Conservation (phyloP, 805 yeast genomes). For the Candida tibetensis region DNA sequence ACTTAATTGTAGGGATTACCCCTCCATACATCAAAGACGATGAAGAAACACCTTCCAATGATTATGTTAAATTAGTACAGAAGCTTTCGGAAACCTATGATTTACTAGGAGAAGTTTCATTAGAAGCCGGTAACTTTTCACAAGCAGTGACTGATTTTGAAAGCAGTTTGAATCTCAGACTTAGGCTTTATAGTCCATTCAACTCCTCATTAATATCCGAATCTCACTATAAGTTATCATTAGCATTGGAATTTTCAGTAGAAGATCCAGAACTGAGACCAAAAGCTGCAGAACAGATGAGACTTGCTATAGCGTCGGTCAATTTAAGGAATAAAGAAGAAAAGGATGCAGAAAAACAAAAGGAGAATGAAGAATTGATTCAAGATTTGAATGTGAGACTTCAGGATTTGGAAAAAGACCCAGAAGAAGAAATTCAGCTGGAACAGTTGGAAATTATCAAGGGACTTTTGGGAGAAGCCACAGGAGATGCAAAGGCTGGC, state of each 20-base stretch:
- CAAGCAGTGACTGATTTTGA: slow-evolving; percentile 74
- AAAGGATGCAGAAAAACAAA: slow-evolving; percentile 38
- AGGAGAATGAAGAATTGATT: slow-evolving; percentile 46
- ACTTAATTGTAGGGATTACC: slow-evolving; percentile 4
- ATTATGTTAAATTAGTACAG: slow-evolving; percentile 36
- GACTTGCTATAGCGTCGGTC: slow-evolving; percentile 47
- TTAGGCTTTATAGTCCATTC: slow-evolving; percentile 46
- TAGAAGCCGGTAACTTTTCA: slow-evolving; percentile 83
- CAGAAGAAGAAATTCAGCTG: slow-evolving; percentile 45
- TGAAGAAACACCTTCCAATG: slow-evolving; percentile 29
- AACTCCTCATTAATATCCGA: slow-evolving; percentile 64
- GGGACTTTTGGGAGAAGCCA: slow-evolving; percentile 54
- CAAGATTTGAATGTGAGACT: slow-evolving; percentile 56
- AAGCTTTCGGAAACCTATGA: slow-evolving; percentile 74
- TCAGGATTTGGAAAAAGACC: slow-evolving; percentile 53
- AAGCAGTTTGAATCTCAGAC: slow-evolving; percentile 53
- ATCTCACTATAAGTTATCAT: slow-evolving; percentile 74
- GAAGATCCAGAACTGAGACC: slow-evolving; percentile 47
- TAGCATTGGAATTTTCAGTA: slow-evolving; percentile 72
- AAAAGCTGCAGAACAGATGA: slow-evolving; percentile 54
- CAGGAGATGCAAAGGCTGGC: slow-evolving; percentile 9
- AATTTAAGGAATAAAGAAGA: slow-evolving; percentile 41
- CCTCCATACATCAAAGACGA: slow-evolving; percentile 32
- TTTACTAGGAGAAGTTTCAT: slow-evolving; percentile 81
- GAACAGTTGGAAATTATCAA: slow-evolving; percentile 53